Conservation (phyloP, 2,329 filamentous ascomycete genomes). For the Penicillium aurantiogriseum region DNA sequence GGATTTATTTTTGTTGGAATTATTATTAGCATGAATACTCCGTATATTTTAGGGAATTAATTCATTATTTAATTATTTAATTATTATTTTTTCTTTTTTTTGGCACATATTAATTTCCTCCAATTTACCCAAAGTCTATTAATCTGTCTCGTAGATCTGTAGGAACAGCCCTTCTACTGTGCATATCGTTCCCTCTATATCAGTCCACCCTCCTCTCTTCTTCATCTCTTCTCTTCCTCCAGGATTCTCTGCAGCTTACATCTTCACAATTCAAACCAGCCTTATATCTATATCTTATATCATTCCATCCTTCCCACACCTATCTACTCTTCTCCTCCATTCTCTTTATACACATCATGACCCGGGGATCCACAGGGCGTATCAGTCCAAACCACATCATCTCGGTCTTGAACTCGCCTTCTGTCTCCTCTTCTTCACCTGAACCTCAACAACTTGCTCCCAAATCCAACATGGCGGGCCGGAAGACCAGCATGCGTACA, state of each 20-base stretch:
- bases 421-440: conserved; percentile 17
- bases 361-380: conserved; percentile 23
- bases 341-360: conserved; percentile 19
- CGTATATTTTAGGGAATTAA: conserved; percentile 5
- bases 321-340: not conserved
- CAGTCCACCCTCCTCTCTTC: conserved; percentile 25
- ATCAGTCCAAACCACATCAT: conserved; percentile 23
- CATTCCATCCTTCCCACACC: not conserved
- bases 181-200: conserved; percentile 25
- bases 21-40: not conserved
- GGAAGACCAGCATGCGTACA: conserved; percentile 32
- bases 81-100: conserved; percentile 5
- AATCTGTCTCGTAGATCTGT: conserved; percentile 23
- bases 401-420: conserved; percentile 24
- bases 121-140: conserved; percentile 22
- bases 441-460: conserved; percentile 12
- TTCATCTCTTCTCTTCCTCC: conserved; percentile 16
- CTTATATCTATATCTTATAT: not conserved
- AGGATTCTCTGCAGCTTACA: conserved; percentile 12
- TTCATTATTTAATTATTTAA: not conserved
- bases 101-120: conserved; percentile 13
- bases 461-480: conserved; percentile 20
- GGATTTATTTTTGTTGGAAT: conserved; percentile 13
- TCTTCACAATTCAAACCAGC: conserved; percentile 10
- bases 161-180: conserved; percentile 15